Percentiles rank a stretch among this genome's conserved stretches.
phyloP scores from a whole-genome alignment of 1,284 basidiomycete species.

The Cryptococcus floricola region DNA sequence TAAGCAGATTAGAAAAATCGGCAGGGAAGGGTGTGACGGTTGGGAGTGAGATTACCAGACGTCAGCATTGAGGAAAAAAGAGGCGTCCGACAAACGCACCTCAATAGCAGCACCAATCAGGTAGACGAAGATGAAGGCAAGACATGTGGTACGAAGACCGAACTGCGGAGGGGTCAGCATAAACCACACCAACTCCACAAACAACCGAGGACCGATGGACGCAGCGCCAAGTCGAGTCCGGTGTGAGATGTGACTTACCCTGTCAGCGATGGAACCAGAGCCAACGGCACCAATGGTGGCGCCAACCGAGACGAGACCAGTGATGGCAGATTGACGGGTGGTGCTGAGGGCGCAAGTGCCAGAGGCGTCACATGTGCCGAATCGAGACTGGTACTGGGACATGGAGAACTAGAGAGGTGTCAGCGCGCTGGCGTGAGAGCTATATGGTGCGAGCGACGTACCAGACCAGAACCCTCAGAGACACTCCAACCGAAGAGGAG shows the following conservation, averaged over 20 bases:
- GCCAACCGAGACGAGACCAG: slow-evolving; percentile 46
- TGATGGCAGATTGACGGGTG: slow-evolving; percentile 41
- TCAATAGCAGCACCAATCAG: slow-evolving; percentile 50
- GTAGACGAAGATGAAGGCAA: slow-evolving; percentile 46
- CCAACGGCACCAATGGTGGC: slow-evolving; percentile 45
- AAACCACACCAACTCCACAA: too few relatives aligned
- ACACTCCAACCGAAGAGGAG: slow-evolving; percentile 42
- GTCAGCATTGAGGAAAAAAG: not conserved
- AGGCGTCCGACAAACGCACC: slow-evolving; percentile 13
- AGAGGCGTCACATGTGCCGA: slow-evolving; percentile 25
- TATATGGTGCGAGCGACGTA: slow-evolving; percentile 7
- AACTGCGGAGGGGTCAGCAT: slow-evolving; percentile 18
- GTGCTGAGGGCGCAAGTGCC: slow-evolving; percentile 27
- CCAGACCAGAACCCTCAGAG: slow-evolving; percentile 35
- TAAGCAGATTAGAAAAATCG: too few relatives aligned
- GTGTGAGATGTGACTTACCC: slow-evolving; percentile 19
- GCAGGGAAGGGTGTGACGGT: not conserved
- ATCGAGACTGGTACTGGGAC: slow-evolving; percentile 21
- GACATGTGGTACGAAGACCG: slow-evolving; percentile 43
- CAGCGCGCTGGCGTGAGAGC: not conserved
- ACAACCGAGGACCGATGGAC: too few relatives aligned
- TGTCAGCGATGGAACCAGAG: slow-evolving; percentile 37
- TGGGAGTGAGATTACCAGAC: too few relatives aligned
- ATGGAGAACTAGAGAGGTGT: slow-evolving; percentile 26
- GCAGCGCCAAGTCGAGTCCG: not conserved